Percentiles rank a stretch among this genome's conserved stretches.
These are phyloP conservation scores for Jasminum sambac DNA, from an alignment of 257 asterid genomes.

Conservation along the genomic window DNA sequence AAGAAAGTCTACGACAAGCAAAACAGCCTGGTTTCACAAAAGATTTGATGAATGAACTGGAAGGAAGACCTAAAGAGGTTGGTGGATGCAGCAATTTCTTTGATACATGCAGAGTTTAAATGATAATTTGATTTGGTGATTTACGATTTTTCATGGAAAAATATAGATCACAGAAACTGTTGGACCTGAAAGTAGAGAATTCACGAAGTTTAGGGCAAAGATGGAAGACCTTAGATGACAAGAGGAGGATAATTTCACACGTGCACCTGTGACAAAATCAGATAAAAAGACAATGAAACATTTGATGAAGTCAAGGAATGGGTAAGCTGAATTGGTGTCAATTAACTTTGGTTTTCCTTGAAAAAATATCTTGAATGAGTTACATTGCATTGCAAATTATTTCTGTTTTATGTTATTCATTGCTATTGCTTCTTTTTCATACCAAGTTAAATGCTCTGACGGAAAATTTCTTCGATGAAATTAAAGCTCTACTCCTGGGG, in stretches of 20 bases:
- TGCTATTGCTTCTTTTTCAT: conserved; percentile 12
- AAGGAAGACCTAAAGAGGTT: conserved; percentile 90
- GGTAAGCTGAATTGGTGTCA: conserved; percentile 45
- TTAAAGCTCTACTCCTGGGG: conserved; percentile 59
- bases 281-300: conserved; percentile 76
- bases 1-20: conserved; percentile 43
- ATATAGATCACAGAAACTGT: conserved; percentile 64
- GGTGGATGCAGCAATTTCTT: conserved; percentile 27
- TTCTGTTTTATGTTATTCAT: conserved; percentile 11
- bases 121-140: conserved; percentile 17
- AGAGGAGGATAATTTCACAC: conserved; percentile 78
- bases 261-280: conserved; percentile 77
- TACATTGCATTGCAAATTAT: conserved; percentile 9
- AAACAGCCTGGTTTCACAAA: conserved; percentile 55
- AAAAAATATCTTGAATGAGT: conserved; percentile 12
- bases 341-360: not conserved
- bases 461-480: conserved; percentile 79
- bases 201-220: conserved; percentile 49
- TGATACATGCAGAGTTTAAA: conserved; percentile 17
- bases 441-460: conserved; percentile 75
- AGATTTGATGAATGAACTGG: conserved; percentile 64
- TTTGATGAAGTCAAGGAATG: conserved; percentile 69
- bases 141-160: conserved; percentile 17
- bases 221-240: conserved; percentile 69
- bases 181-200: conserved; percentile 74